Percentiles rank a stretch among this genome's conserved stretches.
Conservation (phyloP, 768 basidiomycete genomes). For the Boletus rex-veris region DNA sequence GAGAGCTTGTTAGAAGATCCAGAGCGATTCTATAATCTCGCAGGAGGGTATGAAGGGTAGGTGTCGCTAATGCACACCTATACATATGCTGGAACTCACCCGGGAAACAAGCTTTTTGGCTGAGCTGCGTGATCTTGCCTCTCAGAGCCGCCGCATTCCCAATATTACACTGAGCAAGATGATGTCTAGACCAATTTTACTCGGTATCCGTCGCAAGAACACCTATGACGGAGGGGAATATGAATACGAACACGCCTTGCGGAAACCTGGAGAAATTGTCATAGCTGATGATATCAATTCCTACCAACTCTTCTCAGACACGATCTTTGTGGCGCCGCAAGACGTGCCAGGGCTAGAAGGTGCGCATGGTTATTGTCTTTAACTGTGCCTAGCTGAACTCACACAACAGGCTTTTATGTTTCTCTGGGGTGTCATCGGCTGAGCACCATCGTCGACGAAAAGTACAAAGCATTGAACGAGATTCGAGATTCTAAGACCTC, state of each 20-base stretch:
- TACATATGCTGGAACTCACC: neutral
- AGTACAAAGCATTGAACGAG: slow-evolving; percentile 56
- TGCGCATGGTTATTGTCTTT: slow-evolving; percentile 19
- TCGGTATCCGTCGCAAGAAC: slow-evolving; percentile 61
- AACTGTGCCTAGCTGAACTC: neutral
- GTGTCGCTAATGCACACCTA: too few relatives aligned
- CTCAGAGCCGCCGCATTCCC: slow-evolving; percentile 54
- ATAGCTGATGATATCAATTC: slow-evolving; percentile 81
- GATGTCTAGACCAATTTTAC: slow-evolving; percentile 63
- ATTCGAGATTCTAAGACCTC: slow-evolving; percentile 42
- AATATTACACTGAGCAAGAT: slow-evolving; percentile 51
- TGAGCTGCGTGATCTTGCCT: slow-evolving; percentile 77
- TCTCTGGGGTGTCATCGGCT: slow-evolving; percentile 56
- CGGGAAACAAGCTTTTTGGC: slow-evolving; percentile 55
- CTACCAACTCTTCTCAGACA: slow-evolving; percentile 69
- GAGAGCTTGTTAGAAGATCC: slow-evolving; percentile 65
- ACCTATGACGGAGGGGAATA: slow-evolving; percentile 52
- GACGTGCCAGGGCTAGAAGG: slow-evolving; percentile 76
- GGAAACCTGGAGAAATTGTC: slow-evolving; percentile 61
- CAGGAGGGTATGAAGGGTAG: slow-evolving; percentile 63
- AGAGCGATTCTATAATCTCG: slow-evolving; percentile 58
- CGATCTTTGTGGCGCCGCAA: slow-evolving; percentile 71
- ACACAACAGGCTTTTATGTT: slow-evolving; percentile 57
- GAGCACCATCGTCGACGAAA: slow-evolving; percentile 50
- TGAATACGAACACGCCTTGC: slow-evolving; percentile 57